Evolutionary conservation across 2,329 filamentous ascomycete species (phyloP), one percentile per base, ranked within the genome.

Genomic region (Pseudogymnoascus sp.): DNA sequence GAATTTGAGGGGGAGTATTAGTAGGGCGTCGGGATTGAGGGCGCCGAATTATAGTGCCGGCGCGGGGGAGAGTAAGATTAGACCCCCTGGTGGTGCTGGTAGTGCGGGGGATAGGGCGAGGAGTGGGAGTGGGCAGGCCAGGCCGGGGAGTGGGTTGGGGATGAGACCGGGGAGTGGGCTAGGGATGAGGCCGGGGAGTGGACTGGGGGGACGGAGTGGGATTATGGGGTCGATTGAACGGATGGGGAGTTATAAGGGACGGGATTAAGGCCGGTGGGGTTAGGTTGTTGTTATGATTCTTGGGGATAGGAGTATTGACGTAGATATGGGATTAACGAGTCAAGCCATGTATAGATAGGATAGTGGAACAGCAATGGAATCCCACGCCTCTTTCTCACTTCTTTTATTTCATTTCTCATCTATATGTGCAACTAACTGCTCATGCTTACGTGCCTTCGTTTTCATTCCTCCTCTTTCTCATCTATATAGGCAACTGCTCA

Each of bases 161-260:
- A 31, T 31, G 21, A 66, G 71, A 62, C 70, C 71, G 1, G 69
- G 67, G 2, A 73, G 71, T 66, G 73, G 72, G 18, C 18, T 77
- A 66, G 77, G 77, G 29, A 31, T 31, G 21, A 66, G 71, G 62
- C 70, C 71, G 2, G 69, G 68, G 2, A 73, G 71, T 65, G 73
- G 72, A 16, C 23, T 77, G 66, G 77, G 77, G 7, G 71, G 74
- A 67, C 75, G 90, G 70, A 90, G 88, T 71, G 86, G 88, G 64
- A 88, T 95, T 71, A 87, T 96, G 87, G 89, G 83, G 69, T 91
- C 89, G 16, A 95, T 96, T 73, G 91, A 96, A 79, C 86, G 87
- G 76, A 96, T 96, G 91, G 91, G 91, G 8, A 86, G 81, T 69
- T 80, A 85, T 68, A 72, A 70, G 63, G 70, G 72, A 29, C 62